Evolutionary conservation across 2,329 filamentous ascomycete species (phyloP), one percentile per base, ranked within the genome.

Genomic region (Diaporthe helianthi): DNA sequence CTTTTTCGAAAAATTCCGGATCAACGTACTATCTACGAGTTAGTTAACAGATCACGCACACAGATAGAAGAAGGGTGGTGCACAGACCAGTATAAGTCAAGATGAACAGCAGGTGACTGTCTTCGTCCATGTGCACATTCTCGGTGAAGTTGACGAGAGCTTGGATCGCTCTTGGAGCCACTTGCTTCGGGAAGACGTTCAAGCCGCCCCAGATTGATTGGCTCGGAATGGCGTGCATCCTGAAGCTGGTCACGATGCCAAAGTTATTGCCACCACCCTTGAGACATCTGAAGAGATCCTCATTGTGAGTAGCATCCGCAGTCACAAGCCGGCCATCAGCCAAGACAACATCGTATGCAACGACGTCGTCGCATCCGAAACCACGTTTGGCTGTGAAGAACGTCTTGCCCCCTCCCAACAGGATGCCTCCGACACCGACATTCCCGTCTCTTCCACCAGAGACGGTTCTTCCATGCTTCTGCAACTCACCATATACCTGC

Each of bases 201-300:
- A 66, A 71, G 33, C 74, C 74, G n/a, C 73, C 76, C 75, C 76
- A 76, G 7, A 77, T 67, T 1, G 54, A 41, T 22, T 64, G 53
- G 55, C 66, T 70, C 15, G 52, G 31, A 15, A 75, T 55, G 12
- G 73, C 68, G 15, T 60, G 63, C 65, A 75, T 71, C 47, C 67
- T 68, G 67, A 74, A 72, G n/a, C 31, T 31, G 13, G 80, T 76
- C 9, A 76, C 73, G 51, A 79, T 76, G 53, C 81, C 82, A 55
- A 82, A 83, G 73, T 84, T 85, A 71, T 76, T 79, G 22, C 78
- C 76, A 7, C 83, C 83, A 29, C 63, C 63, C 26, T 65, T 65
- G 17, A 65, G 46, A 22, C 29, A 26, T 22, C n/a, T 44, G n/a
- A 53, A 65, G 12, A 65, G n/a, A n/a, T 65, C 63, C 2, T n/a